These are phyloP conservation scores for Aspergillus viridinutans DNA, from an alignment of 2,329 filamentous ascomycete genomes.

Conservation along the genomic window DNA sequence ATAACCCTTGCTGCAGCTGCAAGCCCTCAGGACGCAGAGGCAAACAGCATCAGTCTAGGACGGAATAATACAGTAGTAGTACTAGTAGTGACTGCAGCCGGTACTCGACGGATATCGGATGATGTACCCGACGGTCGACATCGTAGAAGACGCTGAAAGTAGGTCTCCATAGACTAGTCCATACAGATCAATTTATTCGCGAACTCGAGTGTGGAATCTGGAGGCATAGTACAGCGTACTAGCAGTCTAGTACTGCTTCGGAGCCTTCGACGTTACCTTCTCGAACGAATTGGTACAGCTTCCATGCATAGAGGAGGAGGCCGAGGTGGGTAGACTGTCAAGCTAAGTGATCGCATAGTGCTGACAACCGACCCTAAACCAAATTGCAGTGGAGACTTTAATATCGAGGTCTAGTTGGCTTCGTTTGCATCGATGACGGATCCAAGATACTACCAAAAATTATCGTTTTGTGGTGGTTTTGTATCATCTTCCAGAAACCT, in stretches of 20 bases:
- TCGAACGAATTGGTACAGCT: conserved; percentile 5
- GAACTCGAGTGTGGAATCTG: background rate
- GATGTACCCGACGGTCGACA: background rate
- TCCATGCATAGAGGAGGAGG: conserved; percentile 7
- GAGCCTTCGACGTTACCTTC: conserved; percentile 6
- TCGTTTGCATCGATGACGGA: background rate
- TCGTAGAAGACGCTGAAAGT: background rate
- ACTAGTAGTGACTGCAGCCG: background rate
- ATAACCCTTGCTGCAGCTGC: conserved; percentile 1
- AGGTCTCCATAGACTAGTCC: background rate
- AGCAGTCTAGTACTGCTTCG: background rate
- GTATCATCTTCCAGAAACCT: background rate
- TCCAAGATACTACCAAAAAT: background rate
- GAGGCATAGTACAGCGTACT: background rate
- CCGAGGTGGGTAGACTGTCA: conserved; percentile 2
- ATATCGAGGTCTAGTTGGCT: background rate
- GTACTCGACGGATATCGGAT: background rate
- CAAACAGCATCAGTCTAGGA: background rate
- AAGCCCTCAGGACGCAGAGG: background rate
- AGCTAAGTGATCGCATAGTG: background rate
- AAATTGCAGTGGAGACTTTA: background rate
- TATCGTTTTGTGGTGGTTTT: background rate
- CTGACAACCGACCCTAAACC: background rate
- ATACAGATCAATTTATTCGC: background rate
- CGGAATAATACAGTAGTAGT: background rate